These are phyloP conservation scores for Closterium sp. DNA, from an alignment of 139 green algal genomes.

Conservation along the genomic window DNA sequence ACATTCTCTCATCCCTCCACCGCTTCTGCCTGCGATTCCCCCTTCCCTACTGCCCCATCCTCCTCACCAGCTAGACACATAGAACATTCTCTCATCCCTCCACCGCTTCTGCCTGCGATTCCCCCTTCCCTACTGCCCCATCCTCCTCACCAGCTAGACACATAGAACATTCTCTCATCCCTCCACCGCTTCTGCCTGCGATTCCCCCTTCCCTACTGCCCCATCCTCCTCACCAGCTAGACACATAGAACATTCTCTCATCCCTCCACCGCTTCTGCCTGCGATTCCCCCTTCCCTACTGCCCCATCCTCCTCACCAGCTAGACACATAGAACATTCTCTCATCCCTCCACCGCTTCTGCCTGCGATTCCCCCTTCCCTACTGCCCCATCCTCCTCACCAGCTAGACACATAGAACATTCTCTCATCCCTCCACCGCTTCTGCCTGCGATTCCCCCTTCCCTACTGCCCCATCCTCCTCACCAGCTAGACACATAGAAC, in stretches of 20 bases:
- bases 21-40: no score
- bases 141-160: conserved; percentile 70
- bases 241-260: conserved; percentile 97
- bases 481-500: conserved; percentile 83
- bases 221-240: conserved; percentile 54
- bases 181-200: conserved; percentile 32
- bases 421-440: conserved; percentile 80
- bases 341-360: conserved; percentile 72
- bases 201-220: no score
- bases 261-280: conserved; percentile 58
- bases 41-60: no score
- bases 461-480: no score
- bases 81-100: conserved; percentile 95
- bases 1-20: conserved; percentile 94
- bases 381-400: background rate
- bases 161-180: conserved; percentile 95
- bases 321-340: conserved; percentile 95
- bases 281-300: no score
- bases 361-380: no score
- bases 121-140: no score
- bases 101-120: no score
- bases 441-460: no score
- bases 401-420: conserved; percentile 92
- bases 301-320: background rate
- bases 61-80: conserved; percentile 75